phyloP scores from a whole-genome alignment of 257 asterid genomes.

The Sherardia arvensis region DNA sequence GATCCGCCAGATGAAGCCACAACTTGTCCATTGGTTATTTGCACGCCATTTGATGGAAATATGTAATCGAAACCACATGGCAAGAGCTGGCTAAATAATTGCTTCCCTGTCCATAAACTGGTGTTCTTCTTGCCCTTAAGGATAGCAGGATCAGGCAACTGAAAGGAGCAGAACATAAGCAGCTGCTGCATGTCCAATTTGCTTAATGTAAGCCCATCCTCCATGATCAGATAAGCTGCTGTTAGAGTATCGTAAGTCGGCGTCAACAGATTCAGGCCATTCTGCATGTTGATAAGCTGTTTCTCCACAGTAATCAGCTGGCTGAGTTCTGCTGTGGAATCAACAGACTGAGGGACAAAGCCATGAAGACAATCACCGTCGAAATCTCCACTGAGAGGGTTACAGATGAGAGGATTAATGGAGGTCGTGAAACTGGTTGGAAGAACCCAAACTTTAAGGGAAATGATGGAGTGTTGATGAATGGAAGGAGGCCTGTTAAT shows the following conservation, averaged over 20 bases:
- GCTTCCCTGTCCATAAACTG: constrained; percentile 79
- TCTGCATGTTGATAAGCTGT: constrained; percentile 75
- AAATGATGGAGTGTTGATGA: constrained; percentile 87
- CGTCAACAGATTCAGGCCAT: constrained; percentile 65
- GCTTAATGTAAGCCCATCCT: constrained; percentile 54
- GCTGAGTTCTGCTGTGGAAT: constrained; percentile 60
- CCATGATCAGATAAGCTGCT: constrained; percentile 65
- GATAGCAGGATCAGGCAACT: constrained; percentile 40
- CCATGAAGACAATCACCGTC: constrained; percentile 99
- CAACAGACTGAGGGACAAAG: constrained; percentile 76
- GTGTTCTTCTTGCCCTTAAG: constrained; percentile 18
- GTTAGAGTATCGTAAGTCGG: constrained; percentile 84
- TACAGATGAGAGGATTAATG: constrained; percentile 76
- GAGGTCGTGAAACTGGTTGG: constrained; percentile 53
- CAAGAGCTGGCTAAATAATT: constrained; percentile 58
- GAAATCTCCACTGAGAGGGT: constrained; percentile 90
- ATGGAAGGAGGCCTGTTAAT: constrained; percentile 91
- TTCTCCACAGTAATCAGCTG: constrained; percentile 66
- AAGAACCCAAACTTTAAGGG: constrained; percentile 63
- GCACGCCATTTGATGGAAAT: constrained; percentile 37
- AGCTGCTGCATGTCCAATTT: constrained; percentile 71
- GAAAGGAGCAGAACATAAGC: constrained; percentile 60
- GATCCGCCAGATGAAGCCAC: constrained; percentile 48
- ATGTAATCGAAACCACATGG: constrained; percentile 52
- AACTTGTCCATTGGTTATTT: constrained; percentile 58